These are phyloP conservation scores for Choanephora cucurbitarum DNA, from an alignment of 371 early-diverging fungal genomes.

Conservation along the genomic window DNA sequence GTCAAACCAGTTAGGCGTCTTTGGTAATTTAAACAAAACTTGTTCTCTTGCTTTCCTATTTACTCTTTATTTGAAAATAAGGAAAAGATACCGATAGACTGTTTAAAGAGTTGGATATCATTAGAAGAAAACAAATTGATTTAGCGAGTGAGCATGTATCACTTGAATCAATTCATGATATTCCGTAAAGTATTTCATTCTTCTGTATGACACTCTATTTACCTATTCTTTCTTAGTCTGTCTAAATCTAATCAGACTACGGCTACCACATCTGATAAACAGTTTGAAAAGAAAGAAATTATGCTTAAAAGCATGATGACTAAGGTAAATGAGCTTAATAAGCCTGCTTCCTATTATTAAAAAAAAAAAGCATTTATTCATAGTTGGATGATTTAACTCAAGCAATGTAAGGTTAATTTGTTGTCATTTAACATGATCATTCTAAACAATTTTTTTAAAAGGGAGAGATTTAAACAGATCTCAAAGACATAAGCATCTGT, in stretches of 20 bases:
- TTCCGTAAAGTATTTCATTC: conserved; percentile 13
- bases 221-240: not conserved
- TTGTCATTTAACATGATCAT: not conserved
- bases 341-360: not conserved
- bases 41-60: not conserved
- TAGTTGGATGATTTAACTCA: conserved; percentile 27
- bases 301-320: conserved; percentile 25
- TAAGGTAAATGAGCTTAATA: conserved; percentile 16
- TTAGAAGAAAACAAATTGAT: conserved; percentile 25
- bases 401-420: conserved; percentile 19
- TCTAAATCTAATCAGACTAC: not conserved
- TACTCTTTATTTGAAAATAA: not conserved
- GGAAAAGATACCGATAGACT: conserved; percentile 17
- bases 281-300: conserved; percentile 22
- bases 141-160: conserved; percentile 27
- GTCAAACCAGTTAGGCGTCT: conserved; percentile 18
- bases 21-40: conserved; percentile 8
- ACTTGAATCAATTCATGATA: conserved; percentile 18
- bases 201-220: not conserved
- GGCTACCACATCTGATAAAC: not conserved
- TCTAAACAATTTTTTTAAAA: conserved; percentile 1
- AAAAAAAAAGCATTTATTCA: not conserved
- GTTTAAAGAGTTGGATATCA: conserved; percentile 24
- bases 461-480: conserved; percentile 18
- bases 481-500: conserved; percentile 3